These are phyloP conservation scores for Camelina hispida DNA, from an alignment of 345 rosid species.

Conservation along the genomic window DNA sequence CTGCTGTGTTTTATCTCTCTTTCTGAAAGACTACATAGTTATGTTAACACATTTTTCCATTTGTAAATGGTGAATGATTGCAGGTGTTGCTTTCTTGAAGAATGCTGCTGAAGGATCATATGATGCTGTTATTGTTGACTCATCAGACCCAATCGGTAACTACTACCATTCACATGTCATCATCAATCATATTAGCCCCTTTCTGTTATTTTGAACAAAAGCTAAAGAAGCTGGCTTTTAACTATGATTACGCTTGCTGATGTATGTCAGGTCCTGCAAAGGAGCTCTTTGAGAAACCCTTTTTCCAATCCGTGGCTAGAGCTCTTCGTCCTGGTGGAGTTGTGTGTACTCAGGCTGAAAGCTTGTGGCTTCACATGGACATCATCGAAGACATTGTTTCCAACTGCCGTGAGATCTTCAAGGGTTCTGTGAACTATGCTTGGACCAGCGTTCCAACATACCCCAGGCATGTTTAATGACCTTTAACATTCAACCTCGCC, in stretches of 20 bases:
- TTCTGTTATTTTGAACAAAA: not conserved
- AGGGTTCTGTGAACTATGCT: constrained; percentile 72
- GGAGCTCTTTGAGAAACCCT: constrained; percentile 58
- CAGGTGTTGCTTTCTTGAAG: constrained; percentile 64
- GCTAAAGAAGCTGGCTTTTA: not conserved
- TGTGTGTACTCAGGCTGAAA: constrained; percentile 71
- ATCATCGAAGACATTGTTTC: constrained; percentile 67
- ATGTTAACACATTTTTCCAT: not conserved
- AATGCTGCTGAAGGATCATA: constrained; percentile 56
- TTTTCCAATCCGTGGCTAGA: constrained; percentile 54
- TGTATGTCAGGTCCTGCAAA: constrained; percentile 51
- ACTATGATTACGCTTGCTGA: not conserved
- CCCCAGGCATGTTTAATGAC: constrained; percentile 52
- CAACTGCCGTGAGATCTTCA: constrained; percentile 58
- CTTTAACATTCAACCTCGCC: not conserved
- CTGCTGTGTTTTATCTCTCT: not conserved
- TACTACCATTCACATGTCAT: not conserved
- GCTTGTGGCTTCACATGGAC: constrained; percentile 63
- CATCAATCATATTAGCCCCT: not conserved
- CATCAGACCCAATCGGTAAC: constrained; percentile 66
- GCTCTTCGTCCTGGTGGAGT: constrained; percentile 73
- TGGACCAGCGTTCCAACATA: constrained; percentile 75
- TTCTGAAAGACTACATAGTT: not conserved
- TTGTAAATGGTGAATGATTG: not conserved
- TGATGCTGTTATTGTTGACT: constrained; percentile 68